Conservation (phyloP, 2,329 filamentous ascomycete genomes). For the Lachnellula hyalina region DNA sequence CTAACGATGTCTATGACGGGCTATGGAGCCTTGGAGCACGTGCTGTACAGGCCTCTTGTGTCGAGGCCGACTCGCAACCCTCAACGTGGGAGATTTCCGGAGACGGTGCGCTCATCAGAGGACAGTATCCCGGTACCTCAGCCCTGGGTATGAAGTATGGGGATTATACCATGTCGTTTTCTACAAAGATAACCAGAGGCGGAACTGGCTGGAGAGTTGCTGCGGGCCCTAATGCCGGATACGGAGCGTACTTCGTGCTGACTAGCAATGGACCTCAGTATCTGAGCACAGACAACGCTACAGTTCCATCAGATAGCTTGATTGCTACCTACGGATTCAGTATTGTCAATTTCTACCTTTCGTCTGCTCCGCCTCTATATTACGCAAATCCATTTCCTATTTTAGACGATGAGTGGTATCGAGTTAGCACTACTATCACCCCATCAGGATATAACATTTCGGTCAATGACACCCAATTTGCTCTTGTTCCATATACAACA, state of each 20-base stretch:
- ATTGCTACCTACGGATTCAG: conserved; percentile 32
- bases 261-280: conserved; percentile 24
- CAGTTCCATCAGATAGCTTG: conserved; percentile 34
- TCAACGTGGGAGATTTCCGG: conserved; percentile 33
- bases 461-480: conserved; percentile 23
- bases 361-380: conserved; percentile 25
- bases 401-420: conserved; percentile 35
- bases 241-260: background rate
- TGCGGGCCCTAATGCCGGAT: too few species aligned
- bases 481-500: background rate
- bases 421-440: conserved; percentile 32
- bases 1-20: conserved; percentile 30
- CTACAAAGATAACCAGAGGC: conserved; percentile 34
- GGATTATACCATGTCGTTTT: conserved; percentile 36
- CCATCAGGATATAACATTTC: conserved; percentile 27
- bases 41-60: conserved; percentile 32
- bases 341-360: conserved; percentile 35
- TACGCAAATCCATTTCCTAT: conserved; percentile 24
- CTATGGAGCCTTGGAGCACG: conserved; percentile 37
- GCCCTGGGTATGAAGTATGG: conserved; percentile 20
- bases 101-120: conserved; percentile 34
- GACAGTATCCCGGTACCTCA: conserved; percentile 30
- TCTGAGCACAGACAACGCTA: conserved; percentile 32
- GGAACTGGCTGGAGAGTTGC: conserved; percentile 37
- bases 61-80: conserved; percentile 34